Evolutionary conservation across 1,284 basidiomycete species (phyloP).

Genomic region (Neonothopanus nambi): DNA sequence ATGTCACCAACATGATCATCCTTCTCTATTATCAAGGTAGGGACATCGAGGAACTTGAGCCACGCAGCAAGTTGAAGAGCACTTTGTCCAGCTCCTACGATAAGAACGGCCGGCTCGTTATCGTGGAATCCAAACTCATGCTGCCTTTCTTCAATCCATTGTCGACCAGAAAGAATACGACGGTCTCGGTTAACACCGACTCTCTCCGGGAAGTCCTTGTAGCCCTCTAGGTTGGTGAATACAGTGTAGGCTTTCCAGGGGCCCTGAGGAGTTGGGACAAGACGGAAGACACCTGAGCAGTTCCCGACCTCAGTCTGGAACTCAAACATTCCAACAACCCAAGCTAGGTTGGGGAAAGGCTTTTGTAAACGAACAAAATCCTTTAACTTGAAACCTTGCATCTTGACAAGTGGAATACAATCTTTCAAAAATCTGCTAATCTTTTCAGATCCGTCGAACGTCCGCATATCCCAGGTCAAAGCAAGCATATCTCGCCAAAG

Average conservation of each 20-base stretch:
- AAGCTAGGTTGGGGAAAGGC: conserved; percentile 55
- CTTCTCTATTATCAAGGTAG: conserved; percentile 58
- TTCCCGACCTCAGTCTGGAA: conserved; percentile 51
- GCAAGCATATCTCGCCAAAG: conserved; percentile 63
- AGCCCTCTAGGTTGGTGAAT: conserved; percentile 51
- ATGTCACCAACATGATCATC: conserved; percentile 57
- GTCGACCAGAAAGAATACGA: conserved; percentile 18
- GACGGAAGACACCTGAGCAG: conserved; percentile 51
- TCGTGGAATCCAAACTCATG: conserved; percentile 30
- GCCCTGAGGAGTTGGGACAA: conserved; percentile 48
- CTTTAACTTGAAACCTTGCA: conserved; percentile 39
- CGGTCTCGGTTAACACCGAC: conserved; percentile 27
- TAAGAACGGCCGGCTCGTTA: conserved; percentile 21
- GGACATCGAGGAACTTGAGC: conserved; percentile 56
- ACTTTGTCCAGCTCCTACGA: conserved; percentile 35
- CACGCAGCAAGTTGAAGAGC: conserved; percentile 64
- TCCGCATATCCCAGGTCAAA: conserved; percentile 65
- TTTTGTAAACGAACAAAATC: conserved; percentile 35
- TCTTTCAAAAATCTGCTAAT: conserved; percentile 47
- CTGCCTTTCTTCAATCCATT: conserved; percentile 18
- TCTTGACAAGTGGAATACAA: conserved; percentile 37
- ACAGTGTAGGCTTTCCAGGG: conserved; percentile 56
- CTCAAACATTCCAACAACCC: conserved; percentile 53
- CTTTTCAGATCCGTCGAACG: conserved; percentile 45
- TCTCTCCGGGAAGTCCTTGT: conserved; percentile 42